These are phyloP conservation scores for Tinospora cordifolia DNA, from an alignment of 164 flowering plant species.

Conservation along the genomic window DNA sequence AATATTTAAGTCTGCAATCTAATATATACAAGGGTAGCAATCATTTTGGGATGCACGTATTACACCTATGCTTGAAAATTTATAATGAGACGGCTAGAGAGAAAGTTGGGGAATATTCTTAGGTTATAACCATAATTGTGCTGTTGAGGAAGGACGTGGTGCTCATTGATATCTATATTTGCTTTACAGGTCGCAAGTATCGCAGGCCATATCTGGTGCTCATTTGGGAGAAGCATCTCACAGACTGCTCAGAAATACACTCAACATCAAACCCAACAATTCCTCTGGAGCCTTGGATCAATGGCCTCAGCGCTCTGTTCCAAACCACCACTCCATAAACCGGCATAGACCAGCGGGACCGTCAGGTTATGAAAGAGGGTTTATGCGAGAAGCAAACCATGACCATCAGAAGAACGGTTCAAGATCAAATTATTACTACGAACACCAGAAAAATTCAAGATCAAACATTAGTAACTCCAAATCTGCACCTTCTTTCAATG, in stretches of 20 bases:
- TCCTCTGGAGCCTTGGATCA: constrained; percentile 27
- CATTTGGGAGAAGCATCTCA: constrained; percentile 86
- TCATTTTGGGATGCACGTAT: too few relatives aligned
- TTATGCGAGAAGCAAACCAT: constrained; percentile 26
- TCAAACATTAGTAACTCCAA: constrained; percentile 28
- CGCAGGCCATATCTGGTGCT: constrained; percentile 74
- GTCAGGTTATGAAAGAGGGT: constrained; percentile 52
- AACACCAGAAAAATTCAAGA: constrained; percentile 15
- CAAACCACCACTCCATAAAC: constrained; percentile 25
- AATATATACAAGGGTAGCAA: too few relatives aligned
- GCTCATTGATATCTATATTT: neutral
- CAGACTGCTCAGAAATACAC: constrained; percentile 69
- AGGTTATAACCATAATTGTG: too few relatives aligned
- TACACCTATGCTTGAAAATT: too few relatives aligned
- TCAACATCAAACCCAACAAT: constrained; percentile 41
- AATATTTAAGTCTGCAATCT: too few relatives aligned
- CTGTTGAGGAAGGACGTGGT: too few relatives aligned
- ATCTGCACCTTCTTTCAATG: constrained; percentile 26
- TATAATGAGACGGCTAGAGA: too few relatives aligned
- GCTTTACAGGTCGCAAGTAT: constrained; percentile 63
- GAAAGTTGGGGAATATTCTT: too few relatives aligned
- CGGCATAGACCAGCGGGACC: constrained; percentile 68
- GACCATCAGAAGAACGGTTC: constrained; percentile 16
- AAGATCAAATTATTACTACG: too few relatives aligned
- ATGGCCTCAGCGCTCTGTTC: constrained; percentile 20